Evolutionary conservation across 495 filamentous ascomycete species (phyloP), one percentile per base, ranked within the genome.

Genomic region (Clohesyomyces aquaticus): DNA sequence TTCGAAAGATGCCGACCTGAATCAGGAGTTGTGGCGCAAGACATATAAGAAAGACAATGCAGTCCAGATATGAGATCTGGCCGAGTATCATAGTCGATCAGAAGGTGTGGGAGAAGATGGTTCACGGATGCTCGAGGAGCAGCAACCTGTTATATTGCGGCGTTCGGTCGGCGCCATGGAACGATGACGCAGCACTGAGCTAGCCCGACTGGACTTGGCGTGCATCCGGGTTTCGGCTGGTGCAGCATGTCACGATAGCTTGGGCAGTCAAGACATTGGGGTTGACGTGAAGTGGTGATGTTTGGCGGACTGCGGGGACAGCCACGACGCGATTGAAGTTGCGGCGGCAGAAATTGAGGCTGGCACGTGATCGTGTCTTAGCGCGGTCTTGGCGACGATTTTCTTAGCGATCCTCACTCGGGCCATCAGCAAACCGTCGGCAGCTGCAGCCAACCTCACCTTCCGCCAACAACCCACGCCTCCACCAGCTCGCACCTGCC

Each of bases 21-120:
- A 83, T 75, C 10, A 92, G 73, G 21, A 91, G 71, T 70, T 90
- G 85, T 10, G 87, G 87, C 0, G 82, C 73, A 3, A 91, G 76
- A 65, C 88, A 85, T 26, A 82, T 22, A 54, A 88, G 78, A 69
- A 90, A 91, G 19, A 84, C 82, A 42, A 85, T 25, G 75, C 88
- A 89, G 72, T 92, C 89, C 14, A 90, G 69, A 74, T 85, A 89
- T 0, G 88, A 88, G 16, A 91, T 82, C 45, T 82, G 82, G 6
- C 81, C 79, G 18, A 91, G 76, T 50, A 88, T 83, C 85, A 87
- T 87, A 26, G 14, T 70, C 2, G 16, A 55, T 56, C 19, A 27
- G 23, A 1, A 32, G n/a, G 32, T 43, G 23, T 59, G 19, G 19
- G 28, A 21, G n/a, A n/a, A n/a, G n/a, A n/a, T n/a, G n/a, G n/a